Evolutionary conservation across 176 grass and related monocot species (phyloP).

Genomic region (Aegilops longissima): DNA sequence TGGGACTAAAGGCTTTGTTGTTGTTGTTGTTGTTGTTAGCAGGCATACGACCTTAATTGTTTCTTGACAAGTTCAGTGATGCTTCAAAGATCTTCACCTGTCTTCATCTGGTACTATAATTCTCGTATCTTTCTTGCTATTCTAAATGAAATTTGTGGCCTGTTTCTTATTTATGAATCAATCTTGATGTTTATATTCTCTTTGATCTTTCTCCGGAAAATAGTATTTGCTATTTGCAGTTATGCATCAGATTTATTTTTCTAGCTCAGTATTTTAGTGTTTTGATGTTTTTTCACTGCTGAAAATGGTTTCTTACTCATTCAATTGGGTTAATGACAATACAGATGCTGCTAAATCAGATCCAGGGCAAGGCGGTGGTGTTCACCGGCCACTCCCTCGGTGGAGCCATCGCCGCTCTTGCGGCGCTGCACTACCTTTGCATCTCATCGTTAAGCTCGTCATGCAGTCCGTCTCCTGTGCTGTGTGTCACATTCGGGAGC

Average conservation of each 20-base stretch:
- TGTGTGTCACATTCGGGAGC: conserved; percentile 84
- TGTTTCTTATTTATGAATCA: conserved; percentile 11
- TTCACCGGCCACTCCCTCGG: conserved; percentile 90
- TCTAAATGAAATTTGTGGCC: neutral
- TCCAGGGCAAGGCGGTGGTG: conserved; percentile 70
- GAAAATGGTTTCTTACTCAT: neutral
- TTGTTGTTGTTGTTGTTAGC: too few species aligned
- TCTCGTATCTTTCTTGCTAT: neutral
- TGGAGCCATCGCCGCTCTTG: conserved; percentile 61
- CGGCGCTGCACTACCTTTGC: conserved; percentile 74
- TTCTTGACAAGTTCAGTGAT: conserved; percentile 12
- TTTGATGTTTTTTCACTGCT: neutral
- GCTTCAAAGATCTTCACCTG: conserved; percentile 10
- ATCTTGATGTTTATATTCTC: neutral
- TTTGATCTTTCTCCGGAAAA: neutral
- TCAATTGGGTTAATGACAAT: neutral
- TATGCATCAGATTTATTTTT: neutral
- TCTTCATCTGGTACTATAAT: neutral
- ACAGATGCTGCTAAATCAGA: conserved; percentile 70
- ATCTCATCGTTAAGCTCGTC: conserved; percentile 44
- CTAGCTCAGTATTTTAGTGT: neutral
- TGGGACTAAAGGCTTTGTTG: too few species aligned
- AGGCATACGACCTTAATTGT: neutral
- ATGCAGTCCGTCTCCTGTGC: conserved; percentile 35
- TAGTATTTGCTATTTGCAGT: neutral